Base-by-base conservation (phyloP, 768 basidiomycete genomes). In the Pulveroboletus sp. region DNA sequence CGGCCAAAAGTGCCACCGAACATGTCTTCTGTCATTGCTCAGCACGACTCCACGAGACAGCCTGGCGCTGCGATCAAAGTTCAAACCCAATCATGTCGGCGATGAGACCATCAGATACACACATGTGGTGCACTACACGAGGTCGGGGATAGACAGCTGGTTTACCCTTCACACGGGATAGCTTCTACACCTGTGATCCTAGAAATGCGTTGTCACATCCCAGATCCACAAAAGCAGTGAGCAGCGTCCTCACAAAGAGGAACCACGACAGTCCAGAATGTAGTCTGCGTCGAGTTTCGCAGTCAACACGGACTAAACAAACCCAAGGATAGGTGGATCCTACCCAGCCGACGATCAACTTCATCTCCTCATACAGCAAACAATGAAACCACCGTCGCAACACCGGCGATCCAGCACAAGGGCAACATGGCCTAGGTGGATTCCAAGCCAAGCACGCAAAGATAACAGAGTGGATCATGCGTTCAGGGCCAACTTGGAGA, bases 221-320 rank as follows among this genome's bases (percentile, higher is more conserved):
- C 30, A 49, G 30, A 28, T 15, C 50, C 32, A 54, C 50, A 50
- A 46, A 45, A 24, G 43, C 17, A 47, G 12, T 12, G 1, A 41
- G 5, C 2, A 26, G 4, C 7, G 0, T 43, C 62, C 57, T 62
- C 62, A 35, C 47, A 14, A 67, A 43, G 54, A 50, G 50, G 47
- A 36, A 31, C 30, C 51, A 56, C 18, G 44, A 64, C 61, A 67
- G 57, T 24, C 52, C 52, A 27, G 65, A 60, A 67, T 21, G 51
- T 69, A 69, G 69, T 67, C 67, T 67, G 67, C 70, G 57, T 69
- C 63, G 61, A 67, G 67, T 70, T 63, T 51, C 56, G 39, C 47
- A 14, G 39, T 33, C 42, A 41, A 39, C 48, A 7, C 46, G 31
- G 39, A 49, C 45, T 42, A 67, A 69, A 65, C 53, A 57, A 65